Percentiles rank a stretch among this genome's conserved stretches.
phyloP scores from a whole-genome alignment of 2,329 filamentous ascomycete genomes.

The Capronia epimyces region DNA sequence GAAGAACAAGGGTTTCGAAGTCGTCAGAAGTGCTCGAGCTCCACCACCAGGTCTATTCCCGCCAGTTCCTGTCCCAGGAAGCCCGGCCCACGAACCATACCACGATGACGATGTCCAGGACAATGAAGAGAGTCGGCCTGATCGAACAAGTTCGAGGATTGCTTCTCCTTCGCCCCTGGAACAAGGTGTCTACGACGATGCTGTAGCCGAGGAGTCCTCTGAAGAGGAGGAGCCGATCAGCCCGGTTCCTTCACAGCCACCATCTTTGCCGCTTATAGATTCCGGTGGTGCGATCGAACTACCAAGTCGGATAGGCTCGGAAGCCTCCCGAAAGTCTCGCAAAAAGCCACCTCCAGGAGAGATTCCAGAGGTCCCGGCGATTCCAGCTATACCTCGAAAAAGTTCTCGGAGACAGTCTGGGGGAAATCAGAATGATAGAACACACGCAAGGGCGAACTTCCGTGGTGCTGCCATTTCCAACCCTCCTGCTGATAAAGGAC shows the following conservation, averaged over 20 bases:
- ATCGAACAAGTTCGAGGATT: constrained; percentile 8
- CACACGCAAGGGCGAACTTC: constrained; percentile 12
- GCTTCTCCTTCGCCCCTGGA: constrained; percentile 10
- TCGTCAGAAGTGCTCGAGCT: constrained; percentile 83
- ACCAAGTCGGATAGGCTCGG: constrained; percentile 59
- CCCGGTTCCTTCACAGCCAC: constrained; percentile 44
- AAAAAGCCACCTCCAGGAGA: constrained; percentile 32
- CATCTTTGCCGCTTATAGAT: constrained; percentile 57
- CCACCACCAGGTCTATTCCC: constrained; percentile 64
- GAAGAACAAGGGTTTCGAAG: constrained; percentile 93
- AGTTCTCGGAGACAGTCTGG: constrained; percentile 61
- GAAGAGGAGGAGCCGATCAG: constrained; percentile 18
- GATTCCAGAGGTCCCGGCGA: constrained; percentile 31
- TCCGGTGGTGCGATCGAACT: constrained; percentile 56
- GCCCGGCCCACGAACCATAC: constrained; percentile 59
- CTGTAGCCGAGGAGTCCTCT: constrained; percentile 13
- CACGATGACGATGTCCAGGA: constrained; percentile 46
- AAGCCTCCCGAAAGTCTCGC: constrained; percentile 32
- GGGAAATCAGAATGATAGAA: constrained; percentile 19
- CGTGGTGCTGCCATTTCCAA: constrained; percentile 14
- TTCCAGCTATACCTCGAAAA: constrained; percentile 63
- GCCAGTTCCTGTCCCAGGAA: constrained; percentile 36
- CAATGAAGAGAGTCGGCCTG: constrained; percentile 18
- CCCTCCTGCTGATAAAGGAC: constrained; percentile 6
- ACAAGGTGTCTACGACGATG: constrained; percentile 13